phyloP scores from a whole-genome alignment of 2,329 filamentous ascomycete genomes.

The Neopestalotiopsis clavispora region DNA sequence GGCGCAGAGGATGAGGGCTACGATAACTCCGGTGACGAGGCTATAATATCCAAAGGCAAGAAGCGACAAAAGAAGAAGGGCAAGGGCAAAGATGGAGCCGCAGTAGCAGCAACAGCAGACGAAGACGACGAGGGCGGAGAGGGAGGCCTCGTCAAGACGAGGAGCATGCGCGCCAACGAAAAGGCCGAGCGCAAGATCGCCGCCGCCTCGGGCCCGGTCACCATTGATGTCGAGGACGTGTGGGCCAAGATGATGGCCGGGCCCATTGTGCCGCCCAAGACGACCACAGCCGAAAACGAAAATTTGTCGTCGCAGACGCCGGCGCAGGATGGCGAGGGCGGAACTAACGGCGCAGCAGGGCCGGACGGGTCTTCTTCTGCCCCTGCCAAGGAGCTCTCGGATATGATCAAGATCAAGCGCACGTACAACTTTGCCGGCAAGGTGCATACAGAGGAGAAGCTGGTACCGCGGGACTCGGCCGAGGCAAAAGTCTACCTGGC shows the following conservation, averaged over 20 bases:
- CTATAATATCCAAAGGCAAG: conserved; percentile 67
- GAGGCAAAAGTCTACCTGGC: conserved; percentile 69
- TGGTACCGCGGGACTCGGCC: conserved; percentile 67
- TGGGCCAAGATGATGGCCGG: conserved; percentile 70
- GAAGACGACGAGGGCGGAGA: conserved; percentile 62
- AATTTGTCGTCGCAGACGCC: conserved; percentile 17
- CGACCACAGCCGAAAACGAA: conserved; percentile 24
- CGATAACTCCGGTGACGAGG: conserved; percentile 75
- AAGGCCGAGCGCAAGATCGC: conserved; percentile 62
- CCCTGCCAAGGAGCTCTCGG: conserved; percentile 30
- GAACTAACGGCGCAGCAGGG: conserved; percentile 4
- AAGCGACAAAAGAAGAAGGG: conserved; percentile 52
- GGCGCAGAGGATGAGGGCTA: conserved; percentile 52
- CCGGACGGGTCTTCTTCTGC: conserved; percentile 22
- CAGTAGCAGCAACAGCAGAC: conserved; percentile 23
- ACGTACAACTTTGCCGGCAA: conserved; percentile 79
- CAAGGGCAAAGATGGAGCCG: conserved; percentile 45
- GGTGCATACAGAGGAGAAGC: conserved; percentile 73
- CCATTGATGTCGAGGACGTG: conserved; percentile 72
- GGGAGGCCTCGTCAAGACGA: conserved; percentile 73
- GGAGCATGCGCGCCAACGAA: conserved; percentile 71
- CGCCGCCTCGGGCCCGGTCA: conserved; percentile 62
- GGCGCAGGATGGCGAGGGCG: background rate
- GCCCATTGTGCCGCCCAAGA: conserved; percentile 37
- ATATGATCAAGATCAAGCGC: conserved; percentile 68